These are phyloP conservation scores for Anisodus tanguticus DNA, from an alignment of 257 asterid species.

Conservation along the genomic window DNA sequence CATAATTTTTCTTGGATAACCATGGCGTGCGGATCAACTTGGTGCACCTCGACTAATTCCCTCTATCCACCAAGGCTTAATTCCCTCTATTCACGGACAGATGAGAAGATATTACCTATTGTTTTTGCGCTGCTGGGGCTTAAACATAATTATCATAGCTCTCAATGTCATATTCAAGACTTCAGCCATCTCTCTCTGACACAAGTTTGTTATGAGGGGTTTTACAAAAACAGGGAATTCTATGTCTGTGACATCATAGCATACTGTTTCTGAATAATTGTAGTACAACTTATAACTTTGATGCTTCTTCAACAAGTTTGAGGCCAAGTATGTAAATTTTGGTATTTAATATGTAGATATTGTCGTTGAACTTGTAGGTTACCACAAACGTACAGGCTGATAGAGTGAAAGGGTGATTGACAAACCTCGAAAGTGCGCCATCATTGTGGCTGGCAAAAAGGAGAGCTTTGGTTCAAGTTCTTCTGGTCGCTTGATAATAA, in stretches of 20 bases:
- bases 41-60: background rate
- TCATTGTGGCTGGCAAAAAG: slow-evolving; percentile 7
- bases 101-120: background rate
- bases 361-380: background rate
- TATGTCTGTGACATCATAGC: background rate
- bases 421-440: background rate
- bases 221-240: background rate
- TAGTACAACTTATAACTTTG: background rate
- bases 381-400: background rate
- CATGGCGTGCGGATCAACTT: background rate
- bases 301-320: background rate
- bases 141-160: background rate
- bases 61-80: no score
- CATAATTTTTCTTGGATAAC: no score
- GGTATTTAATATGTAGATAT: background rate
- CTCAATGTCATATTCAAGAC: background rate
- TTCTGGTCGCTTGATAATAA: background rate
- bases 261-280: no score
- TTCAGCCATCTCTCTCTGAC: background rate
- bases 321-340: background rate
- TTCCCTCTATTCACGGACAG: no score
- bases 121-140: no score
- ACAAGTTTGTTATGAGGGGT: background rate
- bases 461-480: background rate
- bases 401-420: slow-evolving; percentile 6